These are phyloP conservation scores for Dichotomocladium elegans DNA, from an alignment of 371 early-diverging fungal species.

Conservation along the genomic window DNA sequence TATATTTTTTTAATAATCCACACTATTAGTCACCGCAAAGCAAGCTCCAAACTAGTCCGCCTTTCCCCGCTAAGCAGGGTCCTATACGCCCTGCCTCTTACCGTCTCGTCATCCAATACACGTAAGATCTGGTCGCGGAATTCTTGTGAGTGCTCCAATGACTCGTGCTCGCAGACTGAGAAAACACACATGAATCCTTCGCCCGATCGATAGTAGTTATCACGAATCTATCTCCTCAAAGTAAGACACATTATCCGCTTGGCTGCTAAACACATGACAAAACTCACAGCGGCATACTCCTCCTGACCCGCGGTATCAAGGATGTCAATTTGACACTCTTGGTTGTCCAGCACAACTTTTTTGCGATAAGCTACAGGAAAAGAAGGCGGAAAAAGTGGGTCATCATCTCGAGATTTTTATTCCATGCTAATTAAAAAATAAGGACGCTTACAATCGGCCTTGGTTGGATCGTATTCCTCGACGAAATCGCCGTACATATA, in stretches of 20 bases:
- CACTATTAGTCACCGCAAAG: too few species aligned
- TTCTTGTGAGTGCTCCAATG: slow-evolving; percentile 78
- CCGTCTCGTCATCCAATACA: slow-evolving; percentile 81
- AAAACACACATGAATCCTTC: slow-evolving; percentile 92
- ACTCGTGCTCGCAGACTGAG: slow-evolving; percentile 79
- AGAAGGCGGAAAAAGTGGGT: background rate
- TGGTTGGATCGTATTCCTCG: slow-evolving; percentile 95
- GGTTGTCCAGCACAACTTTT: slow-evolving; percentile 61
- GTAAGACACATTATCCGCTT: too few species aligned
- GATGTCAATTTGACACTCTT: slow-evolving; percentile 87
- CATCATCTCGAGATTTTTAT: slow-evolving; percentile 3
- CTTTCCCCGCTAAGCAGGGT: too few species aligned
- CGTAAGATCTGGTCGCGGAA: slow-evolving; percentile 88
- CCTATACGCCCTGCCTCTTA: slow-evolving; percentile 33
- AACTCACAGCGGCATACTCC: slow-evolving; percentile 75
- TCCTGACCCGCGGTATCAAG: slow-evolving; percentile 95
- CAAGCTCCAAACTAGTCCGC: too few species aligned
- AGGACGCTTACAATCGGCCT: slow-evolving; percentile 84
- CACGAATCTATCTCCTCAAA: slow-evolving; percentile 72
- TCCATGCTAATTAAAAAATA: background rate
- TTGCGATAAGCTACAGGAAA: slow-evolving; percentile 60
- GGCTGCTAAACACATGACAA: slow-evolving; percentile 1
- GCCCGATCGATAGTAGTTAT: slow-evolving; percentile 88
- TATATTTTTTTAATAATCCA: slow-evolving; percentile 6
- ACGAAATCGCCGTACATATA: slow-evolving; percentile 94